A percentile compares a stretch with the other conserved stretches of the same genome.
phyloP scores from a whole-genome alignment of 257 asterid genomes.

The Salvia miltiorrhiza region DNA sequence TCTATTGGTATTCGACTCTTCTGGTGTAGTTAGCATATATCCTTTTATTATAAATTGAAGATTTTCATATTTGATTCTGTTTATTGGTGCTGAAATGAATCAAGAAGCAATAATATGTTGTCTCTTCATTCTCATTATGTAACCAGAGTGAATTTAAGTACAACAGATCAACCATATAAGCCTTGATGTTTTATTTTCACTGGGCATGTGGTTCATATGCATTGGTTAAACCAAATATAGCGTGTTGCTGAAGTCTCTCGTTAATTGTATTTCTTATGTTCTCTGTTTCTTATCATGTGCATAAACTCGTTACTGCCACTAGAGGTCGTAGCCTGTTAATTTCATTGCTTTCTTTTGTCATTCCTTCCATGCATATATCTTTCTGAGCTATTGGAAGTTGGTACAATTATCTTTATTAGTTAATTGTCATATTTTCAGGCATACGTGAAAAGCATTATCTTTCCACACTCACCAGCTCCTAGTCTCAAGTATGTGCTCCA shows the following conservation, averaged over 20 bases:
- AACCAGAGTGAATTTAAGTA: not conserved
- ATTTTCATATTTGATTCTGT: not conserved
- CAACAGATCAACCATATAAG: not conserved
- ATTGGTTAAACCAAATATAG: not conserved
- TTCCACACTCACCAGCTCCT: conserved; percentile 85
- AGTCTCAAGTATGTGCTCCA: conserved; percentile 62
- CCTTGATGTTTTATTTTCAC: not conserved
- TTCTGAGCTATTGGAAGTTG: not conserved
- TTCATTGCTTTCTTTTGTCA: not conserved
- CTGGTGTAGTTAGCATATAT: not conserved
- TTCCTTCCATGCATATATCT: not conserved
- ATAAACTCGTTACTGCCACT: not conserved
- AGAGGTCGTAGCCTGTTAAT: not conserved
- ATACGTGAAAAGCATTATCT: conserved; percentile 62
- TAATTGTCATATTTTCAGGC: conserved; percentile 45
- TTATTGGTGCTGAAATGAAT: not conserved
- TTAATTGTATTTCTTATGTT: not conserved
- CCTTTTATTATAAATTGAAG: not conserved
- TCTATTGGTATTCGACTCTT: not conserved
- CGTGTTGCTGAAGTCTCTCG: not conserved
- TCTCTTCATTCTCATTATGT: not conserved
- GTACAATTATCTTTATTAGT: not conserved
- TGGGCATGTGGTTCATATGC: not conserved
- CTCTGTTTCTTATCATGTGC: not conserved
- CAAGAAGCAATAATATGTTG: not conserved